Base-by-base conservation (phyloP, 1,284 basidiomycete species). In the Ganoderma lucidum region DNA sequence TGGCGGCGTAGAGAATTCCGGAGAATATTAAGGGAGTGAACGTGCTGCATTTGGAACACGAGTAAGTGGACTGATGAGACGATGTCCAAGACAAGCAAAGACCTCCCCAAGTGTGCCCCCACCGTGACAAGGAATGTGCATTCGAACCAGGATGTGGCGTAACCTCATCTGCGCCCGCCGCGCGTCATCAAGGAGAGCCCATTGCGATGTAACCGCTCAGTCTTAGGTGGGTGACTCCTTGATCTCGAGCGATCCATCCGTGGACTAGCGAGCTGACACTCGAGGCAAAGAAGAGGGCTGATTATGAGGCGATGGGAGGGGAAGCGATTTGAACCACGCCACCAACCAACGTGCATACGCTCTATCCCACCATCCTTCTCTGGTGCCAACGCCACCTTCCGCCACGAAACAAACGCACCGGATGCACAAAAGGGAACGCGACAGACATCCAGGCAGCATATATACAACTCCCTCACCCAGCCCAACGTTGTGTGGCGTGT, bases 21-120 rank as follows among this genome's bases (percentile, higher is more conserved):
- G 94, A 93, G 76, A 88, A 89, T 62, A 94, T 83, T 69, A 96
- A 83, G 9, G 93, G 94, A 0, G 88, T 89, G 76, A 95, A 88
- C 14, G 89, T 90, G 77, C 94, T 96, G 78, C 48, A 56, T 28
- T 19, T 1, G 23, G 30, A 4, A 5, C 3, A 62, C 32, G 23
- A n/a, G 58, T 48, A 77, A 65, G 45, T 63, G 10, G 12, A 28
- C 23, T 51, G 12, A 48, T n/a, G n/a, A 8, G 45, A 55, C 60
- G 32, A 58, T 39, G n/a, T 17, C 28, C 12, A 8, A 51, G 2
- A 51, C 23, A 12, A 28, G 23, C 23, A 12, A 28, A n/a, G 23
- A 23, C 0, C 1, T 10, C 45, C 23, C 23, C 48, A 23, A 12
- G 12, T 2, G 45, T 48, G n/a, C 45, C 45, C 9, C n/a, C 6